Conservation (phyloP, 305 asterid species). For the Petunia hybrid region DNA sequence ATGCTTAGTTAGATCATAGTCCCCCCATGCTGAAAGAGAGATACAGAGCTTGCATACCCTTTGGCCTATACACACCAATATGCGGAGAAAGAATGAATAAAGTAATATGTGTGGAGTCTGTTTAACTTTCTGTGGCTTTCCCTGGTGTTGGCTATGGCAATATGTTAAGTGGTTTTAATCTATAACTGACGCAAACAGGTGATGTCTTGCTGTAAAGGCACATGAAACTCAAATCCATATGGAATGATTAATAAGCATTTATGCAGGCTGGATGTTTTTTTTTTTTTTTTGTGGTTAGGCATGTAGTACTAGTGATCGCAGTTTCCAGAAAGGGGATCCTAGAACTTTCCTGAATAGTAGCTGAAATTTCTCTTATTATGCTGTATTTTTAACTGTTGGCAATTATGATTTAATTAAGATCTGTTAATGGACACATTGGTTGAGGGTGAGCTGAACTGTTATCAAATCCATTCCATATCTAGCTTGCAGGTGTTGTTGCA, state of each 20-base stretch:
- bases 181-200: neutral
- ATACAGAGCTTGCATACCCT: slow-evolving; percentile 12
- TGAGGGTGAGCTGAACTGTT: slow-evolving; percentile 23
- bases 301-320: neutral
- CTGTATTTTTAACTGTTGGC: slow-evolving; percentile 4
- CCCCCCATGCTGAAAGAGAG: slow-evolving; percentile 5
- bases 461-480: slow-evolving; percentile 29
- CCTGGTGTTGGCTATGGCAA: neutral
- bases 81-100: slow-evolving; percentile 4
- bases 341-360: neutral
- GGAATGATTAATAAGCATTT: slow-evolving; percentile 9
- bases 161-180: neutral
- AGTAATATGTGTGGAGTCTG: neutral
- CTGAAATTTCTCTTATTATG: neutral
- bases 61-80: slow-evolving; percentile 2
- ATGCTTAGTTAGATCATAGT: neutral
- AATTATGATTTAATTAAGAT: neutral
- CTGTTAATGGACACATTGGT: slow-evolving; percentile 11
- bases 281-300: neutral
- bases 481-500: slow-evolving; percentile 65
- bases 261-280: neutral
- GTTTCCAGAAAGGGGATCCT: neutral
- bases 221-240: neutral
- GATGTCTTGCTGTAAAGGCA: neutral
- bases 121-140: neutral